These are phyloP conservation scores for Angomonas ambiguus DNA, from an alignment of 208 protist genomes.

Conservation along the genomic window DNA sequence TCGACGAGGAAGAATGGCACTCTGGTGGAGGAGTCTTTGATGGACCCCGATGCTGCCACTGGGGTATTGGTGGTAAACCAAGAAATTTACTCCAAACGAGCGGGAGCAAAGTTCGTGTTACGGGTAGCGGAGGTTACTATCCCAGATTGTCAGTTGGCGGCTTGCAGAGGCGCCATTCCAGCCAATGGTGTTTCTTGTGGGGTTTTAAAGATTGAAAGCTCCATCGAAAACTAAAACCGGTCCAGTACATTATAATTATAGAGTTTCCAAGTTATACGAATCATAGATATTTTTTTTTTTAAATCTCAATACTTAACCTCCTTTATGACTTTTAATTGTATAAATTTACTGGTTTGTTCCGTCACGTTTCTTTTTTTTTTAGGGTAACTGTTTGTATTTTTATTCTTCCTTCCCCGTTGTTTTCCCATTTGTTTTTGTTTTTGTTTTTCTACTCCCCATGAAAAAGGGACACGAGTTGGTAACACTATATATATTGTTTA, in stretches of 20 bases:
- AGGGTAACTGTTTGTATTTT: too few relatives aligned
- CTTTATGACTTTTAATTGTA: not conserved
- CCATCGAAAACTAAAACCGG: not conserved
- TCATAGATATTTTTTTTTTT: not conserved
- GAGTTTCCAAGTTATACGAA: not conserved
- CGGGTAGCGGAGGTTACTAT: constrained; percentile 84
- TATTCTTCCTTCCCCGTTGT: too few relatives aligned
- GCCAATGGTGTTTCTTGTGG: constrained; percentile 63
- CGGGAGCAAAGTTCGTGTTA: constrained; percentile 45
- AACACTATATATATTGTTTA: not conserved
- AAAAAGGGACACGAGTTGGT: not conserved
- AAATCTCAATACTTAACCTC: too few relatives aligned
- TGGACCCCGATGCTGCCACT: constrained; percentile 34
- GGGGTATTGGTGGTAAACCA: constrained; percentile 83
- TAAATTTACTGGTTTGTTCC: not conserved
- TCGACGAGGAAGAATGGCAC: constrained; percentile 18
- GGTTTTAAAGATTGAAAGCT: constrained; percentile 64
- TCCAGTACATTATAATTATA: not conserved
- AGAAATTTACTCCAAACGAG: constrained; percentile 72
- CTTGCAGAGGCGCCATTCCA: constrained; percentile 46
- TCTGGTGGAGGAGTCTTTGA: constrained; percentile 15
- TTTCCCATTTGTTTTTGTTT: too few relatives aligned
- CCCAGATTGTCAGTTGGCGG: constrained; percentile 38
- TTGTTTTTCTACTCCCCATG: too few relatives aligned
- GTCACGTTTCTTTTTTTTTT: not conserved